phyloP scores from a whole-genome alignment of 768 basidiomycete species.

The Suillus subalutaceus region DNA sequence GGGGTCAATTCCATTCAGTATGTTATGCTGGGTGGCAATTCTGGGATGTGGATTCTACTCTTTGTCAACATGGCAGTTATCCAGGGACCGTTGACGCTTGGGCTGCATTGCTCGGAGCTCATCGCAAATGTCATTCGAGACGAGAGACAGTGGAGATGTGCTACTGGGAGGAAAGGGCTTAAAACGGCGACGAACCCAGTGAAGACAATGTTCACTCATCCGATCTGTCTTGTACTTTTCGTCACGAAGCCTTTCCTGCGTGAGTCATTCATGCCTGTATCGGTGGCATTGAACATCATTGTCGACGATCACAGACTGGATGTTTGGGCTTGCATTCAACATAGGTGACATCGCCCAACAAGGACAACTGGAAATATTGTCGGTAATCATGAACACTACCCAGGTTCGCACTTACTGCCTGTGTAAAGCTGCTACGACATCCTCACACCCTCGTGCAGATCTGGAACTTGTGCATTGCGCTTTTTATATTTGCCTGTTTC shows the following conservation, averaged over 20 bases:
- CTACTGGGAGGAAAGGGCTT: not conserved
- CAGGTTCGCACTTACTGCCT: conserved; percentile 20
- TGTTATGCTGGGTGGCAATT: not conserved
- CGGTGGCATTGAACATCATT: not conserved
- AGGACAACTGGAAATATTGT: too few species aligned
- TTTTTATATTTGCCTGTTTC: not conserved
- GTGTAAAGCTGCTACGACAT: not conserved
- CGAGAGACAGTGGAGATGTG: not conserved
- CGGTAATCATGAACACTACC: conserved; percentile 25
- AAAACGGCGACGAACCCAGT: not conserved
- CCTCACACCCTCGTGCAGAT: conserved; percentile 18
- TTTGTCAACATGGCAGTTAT: conserved; percentile 28
- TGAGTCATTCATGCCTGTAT: conserved; percentile 15
- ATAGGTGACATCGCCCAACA: not conserved
- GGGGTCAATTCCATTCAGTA: conserved; percentile 18
- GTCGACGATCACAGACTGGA: conserved; percentile 26
- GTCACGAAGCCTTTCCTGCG: conserved; percentile 28
- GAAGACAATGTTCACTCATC: not conserved
- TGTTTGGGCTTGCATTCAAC: conserved; percentile 32
- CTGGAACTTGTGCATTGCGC: conserved; percentile 22
- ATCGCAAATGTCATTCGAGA: conserved; percentile 23
- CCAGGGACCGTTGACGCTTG: conserved; percentile 33
- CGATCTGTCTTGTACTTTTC: too few species aligned
- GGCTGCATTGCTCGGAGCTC: conserved; percentile 31
- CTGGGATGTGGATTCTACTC: conserved; percentile 24